A percentile compares a stretch with the other conserved stretches of the same genome.
These are phyloP conservation scores for Amphibolis antarctica DNA, from an alignment of 106 monocot genomes.

Conservation along the genomic window DNA sequence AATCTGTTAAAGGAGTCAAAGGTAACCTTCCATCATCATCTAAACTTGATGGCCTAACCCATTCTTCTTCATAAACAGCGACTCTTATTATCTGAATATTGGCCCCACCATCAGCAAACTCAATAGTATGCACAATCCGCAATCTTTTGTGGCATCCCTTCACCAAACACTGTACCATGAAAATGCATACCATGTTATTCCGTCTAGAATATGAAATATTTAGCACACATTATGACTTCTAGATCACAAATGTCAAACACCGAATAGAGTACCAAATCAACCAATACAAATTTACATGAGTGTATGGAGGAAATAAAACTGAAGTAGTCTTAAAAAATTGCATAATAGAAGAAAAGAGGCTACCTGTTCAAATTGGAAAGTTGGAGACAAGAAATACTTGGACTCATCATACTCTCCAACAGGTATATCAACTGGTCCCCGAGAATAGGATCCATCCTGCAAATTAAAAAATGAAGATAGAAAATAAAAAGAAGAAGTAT, in stretches of 20 bases:
- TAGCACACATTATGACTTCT: background rate
- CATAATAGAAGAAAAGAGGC: background rate
- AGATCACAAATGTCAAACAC: background rate
- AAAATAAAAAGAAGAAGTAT: background rate
- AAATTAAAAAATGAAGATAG: constrained; percentile 20
- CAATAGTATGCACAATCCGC: constrained; percentile 85
- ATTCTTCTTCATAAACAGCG: constrained; percentile 86
- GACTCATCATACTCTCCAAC: constrained; percentile 64
- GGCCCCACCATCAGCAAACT: constrained; percentile 76
- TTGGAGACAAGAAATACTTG: constrained; percentile 78
- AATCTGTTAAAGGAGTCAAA: background rate
- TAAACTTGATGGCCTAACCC: constrained; percentile 53
- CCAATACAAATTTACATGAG: too few species aligned
- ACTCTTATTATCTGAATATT: constrained; percentile 72
- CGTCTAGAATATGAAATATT: background rate
- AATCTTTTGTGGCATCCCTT: constrained; percentile 97
- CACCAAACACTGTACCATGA: constrained; percentile 63
- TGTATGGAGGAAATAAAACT: background rate
- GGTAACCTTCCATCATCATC: constrained; percentile 48
- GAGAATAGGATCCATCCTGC: constrained; percentile 98
- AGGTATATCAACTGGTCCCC: constrained; percentile 71
- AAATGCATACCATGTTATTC: background rate
- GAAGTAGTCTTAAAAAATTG: background rate
- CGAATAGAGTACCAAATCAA: too few species aligned
- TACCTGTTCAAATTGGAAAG: constrained; percentile 90